Percentiles rank a stretch among this genome's conserved stretches.
These are phyloP conservation scores for Colletotrichum graminicola DNA, from an alignment of 2,329 filamentous ascomycete species.

Conservation along the genomic window DNA sequence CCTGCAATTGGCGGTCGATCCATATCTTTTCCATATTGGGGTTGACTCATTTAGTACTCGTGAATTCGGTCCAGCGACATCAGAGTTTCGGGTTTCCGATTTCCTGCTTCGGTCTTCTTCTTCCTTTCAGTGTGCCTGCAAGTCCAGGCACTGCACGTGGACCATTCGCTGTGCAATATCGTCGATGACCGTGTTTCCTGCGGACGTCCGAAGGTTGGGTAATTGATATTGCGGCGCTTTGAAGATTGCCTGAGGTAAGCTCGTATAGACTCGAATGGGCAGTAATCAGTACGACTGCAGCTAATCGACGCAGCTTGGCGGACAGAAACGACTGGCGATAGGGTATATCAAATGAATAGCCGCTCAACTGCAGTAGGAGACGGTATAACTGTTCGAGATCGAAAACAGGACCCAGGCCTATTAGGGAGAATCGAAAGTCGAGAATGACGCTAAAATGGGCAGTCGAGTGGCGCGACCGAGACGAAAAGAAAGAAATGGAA, in stretches of 20 bases:
- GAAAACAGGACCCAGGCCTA: conserved; percentile 41
- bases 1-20: conserved; percentile 60
- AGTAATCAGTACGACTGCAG: conserved; percentile 12
- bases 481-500: conserved; percentile 21
- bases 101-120: conserved; percentile 40
- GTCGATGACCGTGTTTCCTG: conserved; percentile 31
- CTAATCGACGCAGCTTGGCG: conserved; percentile 28
- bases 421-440: conserved; percentile 42
- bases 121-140: conserved; percentile 18
- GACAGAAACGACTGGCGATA: conserved; percentile 29
- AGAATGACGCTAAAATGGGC: conserved; percentile 19
- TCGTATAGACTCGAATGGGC: conserved; percentile 45
- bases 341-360: conserved; percentile 38
- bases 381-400: conserved; percentile 37
- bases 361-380: conserved; percentile 37
- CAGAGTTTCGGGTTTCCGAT: conserved; percentile 41
- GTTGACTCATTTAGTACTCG: conserved; percentile 65
- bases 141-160: conserved; percentile 31
- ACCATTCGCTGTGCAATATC: conserved; percentile 34
- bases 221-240: conserved; percentile 32
- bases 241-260: conserved; percentile 35
- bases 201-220: conserved; percentile 16
- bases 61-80: conserved; percentile 45
- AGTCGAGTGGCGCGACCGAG: conserved; percentile 22
- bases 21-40: conserved; percentile 67